Percentiles rank a stretch among this genome's conserved stretches.
phyloP scores from a whole-genome alignment of 1,139 yeast species.

The Komagataea norvegica region DNA sequence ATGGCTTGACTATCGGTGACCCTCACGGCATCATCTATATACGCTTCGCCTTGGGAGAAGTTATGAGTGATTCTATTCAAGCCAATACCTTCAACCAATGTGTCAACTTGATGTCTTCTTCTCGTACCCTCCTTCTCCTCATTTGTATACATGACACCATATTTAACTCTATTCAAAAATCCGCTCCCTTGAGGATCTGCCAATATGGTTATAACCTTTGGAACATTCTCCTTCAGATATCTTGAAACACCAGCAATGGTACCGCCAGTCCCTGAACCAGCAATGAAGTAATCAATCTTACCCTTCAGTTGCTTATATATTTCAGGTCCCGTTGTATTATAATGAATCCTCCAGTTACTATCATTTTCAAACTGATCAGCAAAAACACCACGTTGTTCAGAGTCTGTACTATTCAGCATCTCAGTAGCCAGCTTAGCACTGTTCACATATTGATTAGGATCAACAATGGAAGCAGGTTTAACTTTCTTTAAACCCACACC shows the following conservation, averaged over 20 bases:
- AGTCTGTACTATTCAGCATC: constrained; percentile 45
- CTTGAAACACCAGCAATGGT: constrained; percentile 86
- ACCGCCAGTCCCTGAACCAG: constrained; percentile 72
- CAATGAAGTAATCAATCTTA: constrained; percentile 66
- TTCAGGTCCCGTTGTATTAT: constrained; percentile 84
- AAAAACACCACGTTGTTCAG: constrained; percentile 57
- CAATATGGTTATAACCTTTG: constrained; percentile 44
- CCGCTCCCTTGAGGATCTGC: constrained; percentile 99
- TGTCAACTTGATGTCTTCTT: constrained; percentile 94
- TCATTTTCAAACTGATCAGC: constrained; percentile 97
- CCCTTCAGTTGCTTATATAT: constrained; percentile 67
- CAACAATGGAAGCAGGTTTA: constrained; percentile 92
- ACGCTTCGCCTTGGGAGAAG: constrained; percentile 63
- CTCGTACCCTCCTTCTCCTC: constrained; percentile 92
- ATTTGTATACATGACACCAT: constrained; percentile 87
- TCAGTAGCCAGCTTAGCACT: constrained; percentile 57
- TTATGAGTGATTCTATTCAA: constrained; percentile 81
- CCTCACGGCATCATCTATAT: constrained; percentile 72
- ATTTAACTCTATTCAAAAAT: constrained; percentile 73
- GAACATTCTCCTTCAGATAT: constrained; percentile 52
- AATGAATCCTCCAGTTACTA: constrained; percentile 84
- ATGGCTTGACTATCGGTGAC: constrained; percentile 79
- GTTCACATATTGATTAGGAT: constrained; percentile 88
- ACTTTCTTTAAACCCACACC: constrained; percentile 90
- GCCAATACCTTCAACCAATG: constrained; percentile 91